Evolutionary conservation across 352 stramenopile genomes (phyloP).

Genomic region (Phytophthora pseudosyringae): DNA sequence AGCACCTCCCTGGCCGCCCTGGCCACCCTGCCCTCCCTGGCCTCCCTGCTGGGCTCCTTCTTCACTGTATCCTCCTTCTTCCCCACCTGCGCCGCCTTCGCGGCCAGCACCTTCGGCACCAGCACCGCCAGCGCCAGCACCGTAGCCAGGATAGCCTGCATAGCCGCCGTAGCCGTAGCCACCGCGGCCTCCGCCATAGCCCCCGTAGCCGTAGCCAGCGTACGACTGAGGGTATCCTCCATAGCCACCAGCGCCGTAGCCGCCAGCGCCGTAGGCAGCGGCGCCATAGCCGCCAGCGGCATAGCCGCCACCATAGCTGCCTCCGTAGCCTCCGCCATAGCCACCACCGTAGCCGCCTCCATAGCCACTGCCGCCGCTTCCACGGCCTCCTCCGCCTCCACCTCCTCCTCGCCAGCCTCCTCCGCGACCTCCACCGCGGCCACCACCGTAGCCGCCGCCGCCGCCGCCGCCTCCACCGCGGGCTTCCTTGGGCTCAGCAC

Average conservation of each 20-base stretch:
- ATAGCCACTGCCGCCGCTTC: conserved; percentile 31
- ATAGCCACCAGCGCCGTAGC: conserved; percentile 47
- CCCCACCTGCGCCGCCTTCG: conserved; percentile 42
- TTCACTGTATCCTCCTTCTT: conserved; percentile 43
- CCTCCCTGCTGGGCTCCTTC: conserved; percentile 31
- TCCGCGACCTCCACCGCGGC: conserved; percentile 39
- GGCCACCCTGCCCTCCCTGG: conserved; percentile 31
- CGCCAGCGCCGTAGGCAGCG: conserved; percentile 41
- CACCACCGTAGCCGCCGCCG: conserved; percentile 32
- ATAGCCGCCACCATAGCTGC: conserved; percentile 36
- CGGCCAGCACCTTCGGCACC: conserved; percentile 29
- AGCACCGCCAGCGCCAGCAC: conserved; percentile 33
- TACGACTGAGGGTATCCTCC: conserved; percentile 48
- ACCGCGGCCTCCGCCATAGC: conserved; percentile 50
- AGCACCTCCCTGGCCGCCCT: conserved; percentile 11
- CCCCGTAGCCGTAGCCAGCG: conserved; percentile 49
- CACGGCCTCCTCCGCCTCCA: conserved; percentile 33
- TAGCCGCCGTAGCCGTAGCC: conserved; percentile 57
- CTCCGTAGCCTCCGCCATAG: conserved; percentile 15
- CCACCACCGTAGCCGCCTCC: conserved; percentile 38
- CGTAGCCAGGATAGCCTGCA: conserved; percentile 25
- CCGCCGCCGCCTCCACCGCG: conserved; percentile 44
- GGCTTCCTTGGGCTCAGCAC: conserved; percentile 81
- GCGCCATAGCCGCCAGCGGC: conserved; percentile 30
- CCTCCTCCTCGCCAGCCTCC: conserved; percentile 34